Conservation (phyloP, 148 eudicot genomes). For the Arctostaphylos glauca region DNA sequence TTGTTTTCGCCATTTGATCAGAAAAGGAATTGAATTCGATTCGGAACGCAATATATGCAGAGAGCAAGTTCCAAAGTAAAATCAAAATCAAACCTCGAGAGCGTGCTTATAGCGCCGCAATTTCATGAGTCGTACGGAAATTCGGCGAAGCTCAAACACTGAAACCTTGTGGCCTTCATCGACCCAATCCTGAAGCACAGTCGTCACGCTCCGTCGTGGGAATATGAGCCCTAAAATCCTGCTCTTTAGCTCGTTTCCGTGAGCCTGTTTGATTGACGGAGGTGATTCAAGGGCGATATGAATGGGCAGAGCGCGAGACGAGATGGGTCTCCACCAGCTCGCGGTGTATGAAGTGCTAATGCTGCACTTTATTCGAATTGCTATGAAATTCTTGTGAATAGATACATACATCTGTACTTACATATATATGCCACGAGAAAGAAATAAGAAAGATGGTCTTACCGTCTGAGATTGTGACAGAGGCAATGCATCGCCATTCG, state of each 20-base stretch:
- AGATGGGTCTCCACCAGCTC: slow-evolving; percentile 13
- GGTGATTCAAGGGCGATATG: not conserved
- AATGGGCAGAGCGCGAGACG: not conserved
- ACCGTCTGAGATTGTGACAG: slow-evolving; percentile 14
- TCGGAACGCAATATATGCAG: not conserved
- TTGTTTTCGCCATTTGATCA: not conserved
- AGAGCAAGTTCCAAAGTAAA: not conserved
- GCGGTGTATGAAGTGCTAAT: not conserved
- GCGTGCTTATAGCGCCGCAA: slow-evolving; percentile 29
- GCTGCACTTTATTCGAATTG: not conserved
- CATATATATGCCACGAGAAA: not conserved
- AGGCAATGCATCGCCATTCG: not conserved
- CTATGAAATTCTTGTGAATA: not conserved
- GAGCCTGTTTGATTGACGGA: not conserved
- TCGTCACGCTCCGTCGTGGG: slow-evolving; percentile 23
- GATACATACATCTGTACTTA: not conserved
- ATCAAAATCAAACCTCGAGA: slow-evolving; percentile 28
- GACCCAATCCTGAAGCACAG: slow-evolving; percentile 33
- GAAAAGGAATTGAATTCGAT: not conserved
- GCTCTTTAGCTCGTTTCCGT: not conserved
- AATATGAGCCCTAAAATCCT: slow-evolving; percentile 18
- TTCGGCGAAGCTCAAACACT: slow-evolving; percentile 23
- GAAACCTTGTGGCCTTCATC: slow-evolving; percentile 26
- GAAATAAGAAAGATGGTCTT: not conserved
- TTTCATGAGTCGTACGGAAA: slow-evolving; percentile 21